Conservation (phyloP, 2,329 filamentous ascomycete species). For the Hymenoscyphus fructigenus region DNA sequence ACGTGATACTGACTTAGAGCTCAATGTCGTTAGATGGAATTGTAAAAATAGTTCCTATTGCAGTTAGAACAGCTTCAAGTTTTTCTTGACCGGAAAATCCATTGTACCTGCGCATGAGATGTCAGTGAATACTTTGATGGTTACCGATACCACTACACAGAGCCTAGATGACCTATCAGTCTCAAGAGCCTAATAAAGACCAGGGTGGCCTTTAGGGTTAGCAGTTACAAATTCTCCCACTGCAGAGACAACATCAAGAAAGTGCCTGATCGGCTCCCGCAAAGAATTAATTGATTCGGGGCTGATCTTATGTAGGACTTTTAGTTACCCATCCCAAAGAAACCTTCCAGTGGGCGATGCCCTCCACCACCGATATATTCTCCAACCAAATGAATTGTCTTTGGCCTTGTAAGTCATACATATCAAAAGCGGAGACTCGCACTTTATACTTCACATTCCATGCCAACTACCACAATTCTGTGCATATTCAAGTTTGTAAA, state of each 20-base stretch:
- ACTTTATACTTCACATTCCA: constrained; percentile 12
- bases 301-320: background rate
- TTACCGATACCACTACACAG: background rate
- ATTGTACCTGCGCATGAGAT: constrained; percentile 1
- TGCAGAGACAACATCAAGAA: background rate
- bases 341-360: background rate
- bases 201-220: background rate
- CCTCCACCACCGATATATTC: no score
- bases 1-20: background rate
- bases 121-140: background rate
- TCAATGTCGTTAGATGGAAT: background rate
- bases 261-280: background rate
- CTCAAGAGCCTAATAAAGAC: background rate
- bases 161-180: background rate
- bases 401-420: background rate
- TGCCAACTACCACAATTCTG: constrained; percentile 8
- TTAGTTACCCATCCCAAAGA: background rate
- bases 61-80: background rate
- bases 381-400: no score
- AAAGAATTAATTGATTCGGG: background rate
- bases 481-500: constrained; percentile 42
- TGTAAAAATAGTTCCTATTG: background rate
- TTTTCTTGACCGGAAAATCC: background rate
- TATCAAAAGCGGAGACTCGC: background rate
- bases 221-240: background rate